Percentiles rank a stretch among this genome's conserved stretches.
Conservation (phyloP, 2,329 filamentous ascomycete species). For the Diaporthe caulivora region DNA sequence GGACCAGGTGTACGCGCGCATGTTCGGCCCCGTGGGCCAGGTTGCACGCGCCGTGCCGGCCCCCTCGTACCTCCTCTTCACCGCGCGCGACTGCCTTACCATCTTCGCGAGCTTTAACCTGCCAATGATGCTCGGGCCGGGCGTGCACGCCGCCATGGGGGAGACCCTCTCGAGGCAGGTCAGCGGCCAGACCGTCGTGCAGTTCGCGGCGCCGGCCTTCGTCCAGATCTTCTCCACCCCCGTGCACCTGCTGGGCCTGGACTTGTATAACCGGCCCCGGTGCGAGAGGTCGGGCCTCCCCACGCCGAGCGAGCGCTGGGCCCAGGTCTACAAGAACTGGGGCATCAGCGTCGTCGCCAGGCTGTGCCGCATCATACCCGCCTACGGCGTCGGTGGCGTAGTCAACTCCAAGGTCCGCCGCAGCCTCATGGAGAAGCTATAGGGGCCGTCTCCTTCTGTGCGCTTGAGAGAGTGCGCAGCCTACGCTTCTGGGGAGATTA, state of each 20-base stretch:
- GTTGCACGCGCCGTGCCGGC: constrained; percentile 71
- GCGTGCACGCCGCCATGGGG: constrained; percentile 67
- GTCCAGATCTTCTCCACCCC: constrained; percentile 87
- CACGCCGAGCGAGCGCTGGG: constrained; percentile 71
- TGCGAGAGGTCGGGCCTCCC: constrained; percentile 49
- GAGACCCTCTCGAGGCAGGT: constrained; percentile 64
- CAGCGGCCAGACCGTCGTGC: constrained; percentile 74
- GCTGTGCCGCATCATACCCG: constrained; percentile 87
- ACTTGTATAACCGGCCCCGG: constrained; percentile 82
- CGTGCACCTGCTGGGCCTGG: constrained; percentile 85
- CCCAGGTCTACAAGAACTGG: constrained; percentile 81
- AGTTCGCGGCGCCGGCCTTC: constrained; percentile 83
- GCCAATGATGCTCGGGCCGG: constrained; percentile 81
- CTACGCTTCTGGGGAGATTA: neutral
- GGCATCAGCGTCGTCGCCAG: constrained; percentile 78
- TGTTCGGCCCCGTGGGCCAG: constrained; percentile 76
- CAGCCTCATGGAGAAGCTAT: constrained; percentile 74
- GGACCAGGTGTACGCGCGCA: constrained; percentile 84
- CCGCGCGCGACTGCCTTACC: constrained; percentile 85
- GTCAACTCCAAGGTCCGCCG: constrained; percentile 81
- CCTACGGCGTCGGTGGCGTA: constrained; percentile 89
- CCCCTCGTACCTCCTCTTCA: constrained; percentile 82
- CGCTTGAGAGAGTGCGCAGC: neutral
- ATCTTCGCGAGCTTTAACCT: constrained; percentile 95
- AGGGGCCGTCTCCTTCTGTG: constrained; percentile 38